Base-by-base conservation (phyloP, 2,329 filamentous ascomycete species). In the Epichloe gansuensis region DNA sequence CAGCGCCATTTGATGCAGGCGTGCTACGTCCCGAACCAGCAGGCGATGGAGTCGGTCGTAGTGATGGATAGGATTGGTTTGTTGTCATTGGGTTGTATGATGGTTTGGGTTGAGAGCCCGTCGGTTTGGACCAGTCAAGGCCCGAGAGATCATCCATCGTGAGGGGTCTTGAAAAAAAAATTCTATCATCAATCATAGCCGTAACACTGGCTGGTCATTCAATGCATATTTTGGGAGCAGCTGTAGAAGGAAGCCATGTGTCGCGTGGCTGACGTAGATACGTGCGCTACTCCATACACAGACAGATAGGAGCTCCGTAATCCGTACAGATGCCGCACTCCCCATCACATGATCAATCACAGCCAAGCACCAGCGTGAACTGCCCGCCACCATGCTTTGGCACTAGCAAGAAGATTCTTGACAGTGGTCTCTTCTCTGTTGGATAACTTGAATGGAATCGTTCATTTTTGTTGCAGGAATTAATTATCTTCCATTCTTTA, bases 131-230 rank as follows among this genome's bases (percentile, higher is more conserved):
- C 80, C 80, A 84, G 67, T 77, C 77, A 60, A 83, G 71, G 57
- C 77, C 74, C 47, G 76, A 75, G 48, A 83, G 75, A 67, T 84
- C 80, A 59, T 83, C 77, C 81, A 84, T 84, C 53, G 62, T 70
- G 53, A n/a, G n/a, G n/a, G n/a, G n/a, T n/a, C n/a, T n/a, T n/a
- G n/a, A n/a, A n/a, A n/a, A n/a, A n/a, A n/a, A 17, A 17, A 17
- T 25, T 44, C 25, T 50, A 39, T 53, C 49, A 15, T 42, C 55
- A 43, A 50, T 41, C 45, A 49, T 48, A 17, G 43, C 56, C 49
- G 51, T 47, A 50, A 38, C 31, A 41, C 31, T 55, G 44, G 43
- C 44, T 50, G 23, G 15, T 54, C 52, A 54, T 34, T 54, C 52
- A 54, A 45, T 45, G 48, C 52, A 51, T 51, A n/a, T 38, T 35